Percentiles rank a stretch among this genome's conserved stretches.
phyloP scores from a whole-genome alignment of 2,329 filamentous ascomycete genomes.

The Pseudogymnoascus sp. region DNA sequence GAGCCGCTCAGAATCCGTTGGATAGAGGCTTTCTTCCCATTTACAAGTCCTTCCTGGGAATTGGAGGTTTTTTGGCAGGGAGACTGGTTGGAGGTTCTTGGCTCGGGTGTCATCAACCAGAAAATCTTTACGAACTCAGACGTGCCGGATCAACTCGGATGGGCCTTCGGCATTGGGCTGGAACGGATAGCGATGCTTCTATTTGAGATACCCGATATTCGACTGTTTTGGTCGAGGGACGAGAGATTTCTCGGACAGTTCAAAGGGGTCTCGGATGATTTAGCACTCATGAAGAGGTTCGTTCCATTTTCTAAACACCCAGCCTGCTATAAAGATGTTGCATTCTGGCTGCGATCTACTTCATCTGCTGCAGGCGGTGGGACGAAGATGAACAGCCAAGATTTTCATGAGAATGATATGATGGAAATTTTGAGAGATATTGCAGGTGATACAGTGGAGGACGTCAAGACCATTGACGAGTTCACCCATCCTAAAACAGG shows the following conservation, averaged over 20 bases:
- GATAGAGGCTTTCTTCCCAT: conserved; percentile 97
- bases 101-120: conserved; percentile 85
- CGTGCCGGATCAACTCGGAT: conserved; percentile 67
- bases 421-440: conserved; percentile 89
- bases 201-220: conserved; percentile 92
- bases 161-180: conserved; percentile 91
- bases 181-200: conserved; percentile 96
- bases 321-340: conserved; percentile 80
- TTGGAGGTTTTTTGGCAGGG: conserved; percentile 90
- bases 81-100: conserved; percentile 91
- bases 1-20: conserved; percentile 81
- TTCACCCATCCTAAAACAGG: conserved; percentile 83
- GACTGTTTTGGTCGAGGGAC: conserved; percentile 90
- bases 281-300: conserved; percentile 52
- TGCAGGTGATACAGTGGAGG: conserved; percentile 76
- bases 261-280: conserved; percentile 46
- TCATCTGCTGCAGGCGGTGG: conserved; percentile 41
- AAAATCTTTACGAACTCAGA: conserved; percentile 68
- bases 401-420: conserved; percentile 89
- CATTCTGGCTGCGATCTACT: conserved; percentile 69
- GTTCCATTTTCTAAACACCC: conserved; percentile 87
- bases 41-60: conserved; percentile 92
- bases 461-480: conserved; percentile 74
- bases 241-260: conserved; percentile 83
- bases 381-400: conserved; percentile 32